phyloP scores from a whole-genome alignment of 192 early-diverging fungal species.

The Coemansia sp. region DNA sequence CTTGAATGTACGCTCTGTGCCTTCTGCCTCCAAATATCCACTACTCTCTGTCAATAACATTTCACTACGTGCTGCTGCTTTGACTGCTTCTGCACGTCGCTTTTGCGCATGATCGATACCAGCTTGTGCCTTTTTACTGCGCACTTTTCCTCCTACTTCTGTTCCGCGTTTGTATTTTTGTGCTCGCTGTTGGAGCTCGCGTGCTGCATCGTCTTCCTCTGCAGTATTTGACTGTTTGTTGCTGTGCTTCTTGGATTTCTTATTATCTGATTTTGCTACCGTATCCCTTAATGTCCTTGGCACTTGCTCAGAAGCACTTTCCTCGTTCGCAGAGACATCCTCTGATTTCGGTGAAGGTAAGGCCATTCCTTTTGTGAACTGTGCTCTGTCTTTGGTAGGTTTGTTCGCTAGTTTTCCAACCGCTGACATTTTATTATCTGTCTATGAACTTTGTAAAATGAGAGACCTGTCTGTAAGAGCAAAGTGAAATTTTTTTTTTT shows the following conservation, averaged over 20 bases:
- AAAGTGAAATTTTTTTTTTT: no score
- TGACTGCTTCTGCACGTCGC: conserved; percentile 63
- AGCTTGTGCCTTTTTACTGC: conserved; percentile 72
- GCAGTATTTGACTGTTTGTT: neutral
- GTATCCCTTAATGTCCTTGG: conserved; percentile 4
- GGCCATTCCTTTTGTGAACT: no score
- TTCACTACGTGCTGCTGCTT: conserved; percentile 74
- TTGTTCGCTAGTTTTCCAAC: no score
- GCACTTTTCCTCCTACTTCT: conserved; percentile 18
- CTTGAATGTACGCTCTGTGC: conserved; percentile 86
- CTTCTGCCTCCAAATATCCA: conserved; percentile 86
- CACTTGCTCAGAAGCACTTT: neutral
- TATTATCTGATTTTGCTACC: neutral
- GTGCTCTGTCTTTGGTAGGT: no score
- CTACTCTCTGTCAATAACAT: conserved; percentile 72
- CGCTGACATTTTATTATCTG: no score
- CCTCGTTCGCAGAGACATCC: no score
- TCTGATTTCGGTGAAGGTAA: no score
- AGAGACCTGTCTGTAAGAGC: no score
- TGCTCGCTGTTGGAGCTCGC: conserved; percentile 12
- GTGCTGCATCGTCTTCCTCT: conserved; percentile 9
- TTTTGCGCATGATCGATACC: conserved; percentile 63
- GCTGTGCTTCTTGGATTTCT: neutral
- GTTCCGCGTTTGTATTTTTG: conserved; percentile 43
- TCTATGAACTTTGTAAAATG: no score